Evolutionary conservation across 495 filamentous ascomycete species (phyloP).

Genomic region (Penicillium bovifimosum): DNA sequence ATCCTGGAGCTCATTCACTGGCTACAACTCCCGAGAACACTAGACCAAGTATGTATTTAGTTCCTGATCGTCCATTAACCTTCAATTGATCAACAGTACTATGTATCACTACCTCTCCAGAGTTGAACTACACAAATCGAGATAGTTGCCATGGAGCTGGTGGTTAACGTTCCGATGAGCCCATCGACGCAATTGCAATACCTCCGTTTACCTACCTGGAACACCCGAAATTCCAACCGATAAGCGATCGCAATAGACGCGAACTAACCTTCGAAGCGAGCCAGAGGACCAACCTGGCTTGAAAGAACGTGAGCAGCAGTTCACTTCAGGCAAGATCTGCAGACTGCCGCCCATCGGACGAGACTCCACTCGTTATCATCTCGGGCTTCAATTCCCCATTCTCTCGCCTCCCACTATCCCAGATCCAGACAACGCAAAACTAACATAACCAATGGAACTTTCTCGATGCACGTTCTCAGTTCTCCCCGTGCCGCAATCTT

Average conservation of each 20-base stretch:
- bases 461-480: conserved; percentile 5
- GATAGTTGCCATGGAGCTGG: too few species aligned
- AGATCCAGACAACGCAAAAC: background rate
- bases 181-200: too few species aligned
- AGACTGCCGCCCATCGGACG: conserved; percentile 15
- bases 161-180: too few species aligned
- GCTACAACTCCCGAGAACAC: background rate
- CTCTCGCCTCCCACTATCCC: background rate
- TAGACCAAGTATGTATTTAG: background rate
- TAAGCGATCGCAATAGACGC: background rate
- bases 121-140: background rate
- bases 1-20: background rate
- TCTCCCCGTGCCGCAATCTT: conserved; percentile 8
- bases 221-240: too few species aligned
- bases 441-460: conserved; percentile 13
- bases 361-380: background rate
- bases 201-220: too few species aligned
- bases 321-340: conserved; percentile 20
- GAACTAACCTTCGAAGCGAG: too few species aligned
- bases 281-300: background rate
- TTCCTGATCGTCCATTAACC: background rate
- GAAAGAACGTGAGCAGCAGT: conserved; percentile 7
- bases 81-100: background rate
- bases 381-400: background rate
- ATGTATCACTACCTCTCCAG: background rate